These are phyloP conservation scores for Daldinia sp. DNA, from an alignment of 2,329 filamentous ascomycete genomes.

Conservation along the genomic window DNA sequence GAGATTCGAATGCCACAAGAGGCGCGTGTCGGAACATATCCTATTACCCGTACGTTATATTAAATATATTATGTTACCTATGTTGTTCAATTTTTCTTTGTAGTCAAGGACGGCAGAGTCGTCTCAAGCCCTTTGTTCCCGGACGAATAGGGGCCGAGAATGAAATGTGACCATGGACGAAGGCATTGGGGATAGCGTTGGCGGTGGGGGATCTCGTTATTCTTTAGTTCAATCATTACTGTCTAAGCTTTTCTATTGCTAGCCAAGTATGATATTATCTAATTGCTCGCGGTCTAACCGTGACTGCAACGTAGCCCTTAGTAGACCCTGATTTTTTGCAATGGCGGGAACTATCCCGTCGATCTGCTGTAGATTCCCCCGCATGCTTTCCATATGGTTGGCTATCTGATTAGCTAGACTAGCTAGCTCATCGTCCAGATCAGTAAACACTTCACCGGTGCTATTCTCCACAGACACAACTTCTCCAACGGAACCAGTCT, in stretches of 20 bases:
- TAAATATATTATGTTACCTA: too few species aligned
- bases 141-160: too few species aligned
- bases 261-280: conserved; percentile 58
- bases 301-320: conserved; percentile 58
- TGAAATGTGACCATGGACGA: too few species aligned
- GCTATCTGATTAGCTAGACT: conserved; percentile 58
- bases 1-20: neutral
- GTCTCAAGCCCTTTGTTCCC: too few species aligned
- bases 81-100: too few species aligned
- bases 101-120: too few species aligned
- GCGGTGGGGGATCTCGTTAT: neutral
- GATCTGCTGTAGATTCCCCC: conserved; percentile 62
- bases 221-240: neutral
- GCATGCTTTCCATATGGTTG: conserved; percentile 65
- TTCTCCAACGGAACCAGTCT: conserved; percentile 20
- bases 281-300: conserved; percentile 56
- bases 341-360: conserved; percentile 61
- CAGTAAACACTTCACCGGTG: conserved; percentile 39
- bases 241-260: neutral
- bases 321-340: conserved; percentile 55
- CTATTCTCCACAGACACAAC: conserved; percentile 35
- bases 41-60: too few species aligned
- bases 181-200: too few species aligned
- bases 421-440: conserved; percentile 54
- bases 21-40: too few species aligned